phyloP scores from a whole-genome alignment of 1,139 yeast genomes.

The Suhomyces yuchorum region DNA sequence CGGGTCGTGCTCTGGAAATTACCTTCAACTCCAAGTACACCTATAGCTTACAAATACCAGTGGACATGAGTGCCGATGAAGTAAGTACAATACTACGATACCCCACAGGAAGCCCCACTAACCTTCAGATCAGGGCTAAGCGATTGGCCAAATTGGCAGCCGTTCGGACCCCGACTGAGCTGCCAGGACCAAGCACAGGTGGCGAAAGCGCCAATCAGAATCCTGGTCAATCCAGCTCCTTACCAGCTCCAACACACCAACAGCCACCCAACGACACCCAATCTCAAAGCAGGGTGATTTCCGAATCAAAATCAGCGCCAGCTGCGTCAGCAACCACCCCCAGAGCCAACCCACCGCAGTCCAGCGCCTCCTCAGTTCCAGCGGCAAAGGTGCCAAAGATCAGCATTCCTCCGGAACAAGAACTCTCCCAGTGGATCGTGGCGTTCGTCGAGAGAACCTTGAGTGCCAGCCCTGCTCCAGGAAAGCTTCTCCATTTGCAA shows the following conservation, averaged over 20 bases:
- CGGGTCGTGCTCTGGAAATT: not conserved
- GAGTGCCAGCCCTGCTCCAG: slow-evolving; percentile 34
- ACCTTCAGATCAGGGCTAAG: slow-evolving; percentile 52
- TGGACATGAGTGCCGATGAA: slow-evolving; percentile 23
- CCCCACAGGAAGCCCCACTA: not conserved
- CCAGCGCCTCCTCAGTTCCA: not conserved
- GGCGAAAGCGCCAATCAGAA: not conserved
- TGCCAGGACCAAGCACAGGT: not conserved
- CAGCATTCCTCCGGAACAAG: slow-evolving; percentile 19
- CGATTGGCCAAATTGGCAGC: slow-evolving; percentile 51
- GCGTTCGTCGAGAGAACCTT: slow-evolving; percentile 41
- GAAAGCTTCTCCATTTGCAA: slow-evolving; percentile 31
- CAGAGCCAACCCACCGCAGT: not conserved
- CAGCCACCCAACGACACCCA: not conserved
- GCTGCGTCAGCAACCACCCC: not conserved
- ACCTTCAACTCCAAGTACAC: not conserved
- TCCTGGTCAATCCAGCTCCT: not conserved
- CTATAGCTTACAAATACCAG: not conserved
- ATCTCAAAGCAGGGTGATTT: not conserved
- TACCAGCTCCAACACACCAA: not conserved
- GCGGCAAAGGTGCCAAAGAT: slow-evolving; percentile 1
- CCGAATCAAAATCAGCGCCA: not conserved
- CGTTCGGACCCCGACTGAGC: not conserved
- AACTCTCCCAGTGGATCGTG: slow-evolving; percentile 33
- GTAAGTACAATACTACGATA: slow-evolving; percentile 20